Evolutionary conservation across 768 basidiomycete genomes (phyloP).

Genomic region (Hirschioporus abietinus): DNA sequence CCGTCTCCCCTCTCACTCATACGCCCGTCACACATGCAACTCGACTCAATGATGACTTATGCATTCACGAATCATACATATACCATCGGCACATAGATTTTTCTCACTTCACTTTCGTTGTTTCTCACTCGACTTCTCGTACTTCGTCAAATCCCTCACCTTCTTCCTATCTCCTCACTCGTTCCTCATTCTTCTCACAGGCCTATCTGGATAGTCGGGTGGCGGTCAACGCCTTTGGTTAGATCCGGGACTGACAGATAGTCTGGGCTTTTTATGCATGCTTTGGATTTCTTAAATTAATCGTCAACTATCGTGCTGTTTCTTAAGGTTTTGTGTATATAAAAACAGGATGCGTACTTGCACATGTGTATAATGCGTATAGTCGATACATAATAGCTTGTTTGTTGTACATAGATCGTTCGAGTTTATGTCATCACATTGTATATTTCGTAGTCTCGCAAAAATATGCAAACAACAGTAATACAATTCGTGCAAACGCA

Average conservation of each 20-base stretch:
- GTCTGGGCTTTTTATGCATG: background rate
- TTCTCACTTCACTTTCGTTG: background rate
- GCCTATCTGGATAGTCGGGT: background rate
- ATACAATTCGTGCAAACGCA: no score
- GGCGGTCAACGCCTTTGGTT: background rate
- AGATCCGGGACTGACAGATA: background rate
- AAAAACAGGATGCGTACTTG: background rate
- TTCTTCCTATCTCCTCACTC: background rate
- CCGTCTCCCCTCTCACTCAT: background rate
- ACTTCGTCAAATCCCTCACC: no score
- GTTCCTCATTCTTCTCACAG: background rate
- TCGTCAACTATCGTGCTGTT: background rate
- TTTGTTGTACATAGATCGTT: background rate
- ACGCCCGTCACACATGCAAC: background rate
- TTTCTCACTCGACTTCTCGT: background rate
- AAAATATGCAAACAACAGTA: no score
- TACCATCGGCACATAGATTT: background rate
- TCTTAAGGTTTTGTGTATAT: background rate
- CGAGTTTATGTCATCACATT: background rate
- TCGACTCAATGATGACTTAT: background rate
- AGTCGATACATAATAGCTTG: background rate
- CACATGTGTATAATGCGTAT: background rate
- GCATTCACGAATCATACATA: background rate
- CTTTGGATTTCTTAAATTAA: background rate
- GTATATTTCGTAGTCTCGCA: no score